Evolutionary conservation across 2,329 filamentous ascomycete genomes (phyloP), one percentile per base, ranked within the genome.

Genomic region (Escovopsis weberi): DNA sequence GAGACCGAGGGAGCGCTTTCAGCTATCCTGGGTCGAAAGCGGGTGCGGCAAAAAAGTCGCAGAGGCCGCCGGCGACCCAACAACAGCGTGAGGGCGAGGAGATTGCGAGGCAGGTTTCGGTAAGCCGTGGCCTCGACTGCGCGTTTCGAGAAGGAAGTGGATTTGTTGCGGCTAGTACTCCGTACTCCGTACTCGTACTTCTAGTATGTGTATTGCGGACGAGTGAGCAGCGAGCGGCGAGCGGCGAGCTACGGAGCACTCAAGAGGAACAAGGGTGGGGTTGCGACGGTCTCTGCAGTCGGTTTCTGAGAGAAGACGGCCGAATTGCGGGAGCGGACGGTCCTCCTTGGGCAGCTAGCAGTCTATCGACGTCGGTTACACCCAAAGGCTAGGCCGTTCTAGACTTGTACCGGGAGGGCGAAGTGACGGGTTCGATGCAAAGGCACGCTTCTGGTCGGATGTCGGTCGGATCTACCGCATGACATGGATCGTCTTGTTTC

Each of bases 301-400:
- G 18, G 38, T 43, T 33, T 38, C 42, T 44, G 38, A 46, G 32
- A 38, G 41, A 33, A 33, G 34, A 33, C 42, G 41, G 44, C 44
- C 44, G 39, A 46, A 44, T 39, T 41, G 44, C 44, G 42, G 44
- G 35, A 46, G 35, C 39, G 36, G 42, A 38, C 44, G 44, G 44
- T 42, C 30, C 35, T 37, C 35, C 35, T 37, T 37, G 35, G 44
- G 34, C 42, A 40, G 42, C 35, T 36, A 42, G 36, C 40, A 40
- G 40, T 30, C 28, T 6, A 6, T 10, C 6, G 10, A 10, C 28
- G 36, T 33, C 36, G 37, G 37, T 37, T 42, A 40, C 40, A 41
- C 40, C 41, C 33, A 23, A 40, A 33, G 41, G 35, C 41, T 45
- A 45, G 44, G 41, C 44, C 44, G 38, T 40, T 45, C 41, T 33